Percentiles rank a stretch among this genome's conserved stretches.
Conservation (phyloP, 1,284 basidiomycete species). For the Albatrellus sp. region DNA sequence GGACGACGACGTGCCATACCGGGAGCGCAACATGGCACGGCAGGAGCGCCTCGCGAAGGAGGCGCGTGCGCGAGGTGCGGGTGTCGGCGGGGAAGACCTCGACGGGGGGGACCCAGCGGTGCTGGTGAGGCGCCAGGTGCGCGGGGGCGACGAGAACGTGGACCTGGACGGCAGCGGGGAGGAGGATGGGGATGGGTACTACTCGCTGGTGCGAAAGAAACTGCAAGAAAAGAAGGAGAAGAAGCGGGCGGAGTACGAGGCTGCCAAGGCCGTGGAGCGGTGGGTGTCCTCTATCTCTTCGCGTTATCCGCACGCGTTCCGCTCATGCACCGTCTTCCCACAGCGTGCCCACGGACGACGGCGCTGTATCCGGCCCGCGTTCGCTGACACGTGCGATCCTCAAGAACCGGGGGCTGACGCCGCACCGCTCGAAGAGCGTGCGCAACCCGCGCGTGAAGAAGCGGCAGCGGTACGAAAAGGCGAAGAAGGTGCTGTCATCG, state of each 20-base stretch:
- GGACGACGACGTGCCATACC: slow-evolving; percentile 85
- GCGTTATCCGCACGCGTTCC: neutral
- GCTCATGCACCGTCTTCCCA: neutral
- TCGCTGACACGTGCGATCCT: slow-evolving; percentile 82
- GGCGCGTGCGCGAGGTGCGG: slow-evolving; percentile 30
- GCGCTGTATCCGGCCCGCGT: slow-evolving; percentile 58
- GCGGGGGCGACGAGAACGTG: slow-evolving; percentile 20
- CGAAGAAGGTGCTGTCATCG: slow-evolving; percentile 80
- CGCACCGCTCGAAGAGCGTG: slow-evolving; percentile 71
- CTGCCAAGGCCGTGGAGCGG: slow-evolving; percentile 48
- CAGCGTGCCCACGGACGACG: slow-evolving; percentile 40
- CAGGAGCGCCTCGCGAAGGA: slow-evolving; percentile 40
- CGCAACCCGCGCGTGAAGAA: slow-evolving; percentile 97
- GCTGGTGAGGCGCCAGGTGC: slow-evolving; percentile 16
- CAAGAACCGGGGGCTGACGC: slow-evolving; percentile 88
- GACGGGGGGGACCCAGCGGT: slow-evolving; percentile 43
- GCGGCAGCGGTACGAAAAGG: slow-evolving; percentile 82
- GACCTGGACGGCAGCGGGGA: slow-evolving; percentile 24
- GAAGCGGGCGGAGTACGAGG: slow-evolving; percentile 77
- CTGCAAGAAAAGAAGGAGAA: slow-evolving; percentile 62
- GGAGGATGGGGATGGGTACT: slow-evolving; percentile 61
- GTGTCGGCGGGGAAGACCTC: slow-evolving; percentile 53
- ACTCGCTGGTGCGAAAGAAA: slow-evolving; percentile 73
- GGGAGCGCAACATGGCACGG: slow-evolving; percentile 50
- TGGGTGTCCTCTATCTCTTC: slow-evolving; percentile 22